Evolutionary conservation across 1,284 basidiomycete genomes (phyloP), one percentile per base, ranked within the genome.

Genomic region (Gomphus sp.): DNA sequence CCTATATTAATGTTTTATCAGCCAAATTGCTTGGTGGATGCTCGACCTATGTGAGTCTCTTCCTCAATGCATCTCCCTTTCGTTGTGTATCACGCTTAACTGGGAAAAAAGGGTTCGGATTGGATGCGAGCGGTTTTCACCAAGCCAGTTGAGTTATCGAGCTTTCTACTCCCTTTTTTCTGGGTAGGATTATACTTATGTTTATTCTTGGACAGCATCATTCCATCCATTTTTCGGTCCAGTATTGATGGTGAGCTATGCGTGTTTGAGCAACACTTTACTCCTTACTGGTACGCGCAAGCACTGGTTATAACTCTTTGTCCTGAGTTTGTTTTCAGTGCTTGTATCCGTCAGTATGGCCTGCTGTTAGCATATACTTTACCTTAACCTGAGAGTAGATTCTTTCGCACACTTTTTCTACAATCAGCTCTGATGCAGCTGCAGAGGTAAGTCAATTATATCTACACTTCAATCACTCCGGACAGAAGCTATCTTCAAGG

Each of bases 331-430:
- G 4, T n/a, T 31, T 55, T 2, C 61, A 89, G 87, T 91, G 37
- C 77, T 91, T 52, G 88, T 91, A 60, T 90, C 89, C 63, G 88
- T 90, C 69, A 61, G 84, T 73, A 34, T 18, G 37, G 31, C n/a
- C 16, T 47, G 44, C 9, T 52, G 45, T 14, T n/a, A n/a, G 53
- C 25, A 55, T 34, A 53, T 34, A 51, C 58, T 52, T 33, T 22
- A 56, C 59, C 44, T 70, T 16, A 58, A 66, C 34, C 67, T 74
- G 51, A 65, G 70, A 51, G 65, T 75, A 86, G 93, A 94, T 97
- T 52, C 76, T 98, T 22, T 93, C 92, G 8, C 91, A 97, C 69
- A 98, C 94, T 0, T 98, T 97, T 70, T 85, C 92, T 0, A 90
- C 81, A 18, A 93, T 97, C 66, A 94, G 87, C 62, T 87, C 91